A percentile compares a stretch with the other conserved stretches of the same genome.
Evolutionary conservation across 441 rosid species (phyloP).

Genomic region (Brassica hybrid): DNA sequence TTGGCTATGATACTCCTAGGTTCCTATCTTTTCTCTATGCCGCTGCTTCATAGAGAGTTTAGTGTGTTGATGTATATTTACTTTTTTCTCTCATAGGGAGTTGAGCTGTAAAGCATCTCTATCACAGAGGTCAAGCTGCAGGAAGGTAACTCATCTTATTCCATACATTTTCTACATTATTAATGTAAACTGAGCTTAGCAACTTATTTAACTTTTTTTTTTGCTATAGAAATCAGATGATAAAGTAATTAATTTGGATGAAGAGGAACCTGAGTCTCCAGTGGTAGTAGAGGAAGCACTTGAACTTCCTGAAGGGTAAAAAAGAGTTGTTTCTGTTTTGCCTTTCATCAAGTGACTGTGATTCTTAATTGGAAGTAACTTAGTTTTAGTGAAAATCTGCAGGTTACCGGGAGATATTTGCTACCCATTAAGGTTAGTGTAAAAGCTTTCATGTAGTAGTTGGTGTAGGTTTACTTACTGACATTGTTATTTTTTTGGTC

Average conservation of each 20-base stretch:
- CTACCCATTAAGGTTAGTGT: constrained; percentile 75
- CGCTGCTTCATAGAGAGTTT: constrained; percentile 4
- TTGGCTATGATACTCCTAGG: constrained; percentile 42
- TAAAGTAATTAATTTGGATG: constrained; percentile 65
- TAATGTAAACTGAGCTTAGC: background rate
- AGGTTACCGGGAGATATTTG: constrained; percentile 64
- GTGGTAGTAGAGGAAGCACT: constrained; percentile 43
- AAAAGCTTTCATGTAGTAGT: background rate
- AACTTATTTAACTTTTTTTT: background rate
- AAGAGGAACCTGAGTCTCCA: constrained; percentile 61
- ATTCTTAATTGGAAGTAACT: background rate
- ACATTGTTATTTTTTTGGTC: constrained; percentile 6
- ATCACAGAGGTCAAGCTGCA: constrained; percentile 46
- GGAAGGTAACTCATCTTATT: constrained; percentile 42
- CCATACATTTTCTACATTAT: background rate
- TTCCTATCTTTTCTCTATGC: constrained; percentile 36
- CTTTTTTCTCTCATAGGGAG: constrained; percentile 47
- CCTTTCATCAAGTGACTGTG: constrained; percentile 1
- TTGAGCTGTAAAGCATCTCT: constrained; percentile 39
- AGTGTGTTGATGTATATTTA: background rate
- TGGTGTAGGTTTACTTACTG: background rate
- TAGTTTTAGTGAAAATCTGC: constrained; percentile 40
- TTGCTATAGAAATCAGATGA: constrained; percentile 29
- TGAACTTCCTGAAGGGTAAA: constrained; percentile 62
- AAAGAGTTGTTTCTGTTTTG: constrained; percentile 27